These are phyloP conservation scores for Colletotrichum liriopes DNA, from an alignment of 2,329 filamentous ascomycete species.

Conservation along the genomic window DNA sequence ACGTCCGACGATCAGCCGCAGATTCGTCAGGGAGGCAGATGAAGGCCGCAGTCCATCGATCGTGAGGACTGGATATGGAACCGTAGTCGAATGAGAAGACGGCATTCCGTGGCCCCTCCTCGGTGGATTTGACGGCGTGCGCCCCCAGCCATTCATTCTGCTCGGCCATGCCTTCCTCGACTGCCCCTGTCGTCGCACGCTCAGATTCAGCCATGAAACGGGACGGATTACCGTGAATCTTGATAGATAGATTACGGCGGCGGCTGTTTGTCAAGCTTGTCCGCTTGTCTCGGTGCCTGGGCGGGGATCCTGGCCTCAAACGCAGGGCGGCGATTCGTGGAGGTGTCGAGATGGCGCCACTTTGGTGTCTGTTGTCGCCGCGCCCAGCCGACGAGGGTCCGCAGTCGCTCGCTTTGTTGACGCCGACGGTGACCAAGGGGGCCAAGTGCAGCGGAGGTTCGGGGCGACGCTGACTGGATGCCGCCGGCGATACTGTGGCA, in stretches of 20 bases:
- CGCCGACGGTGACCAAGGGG: conserved; percentile 37
- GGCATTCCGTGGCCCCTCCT: conserved; percentile 28
- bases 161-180: conserved; percentile 21
- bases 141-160: conserved; percentile 10
- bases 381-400: conserved; percentile 20
- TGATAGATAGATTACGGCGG: conserved; percentile 36
- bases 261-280: conserved; percentile 33
- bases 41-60: conserved; percentile 18
- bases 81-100: conserved; percentile 25
- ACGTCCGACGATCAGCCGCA: conserved; percentile 25
- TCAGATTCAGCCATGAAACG: conserved; percentile 39
- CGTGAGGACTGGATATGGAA: conserved; percentile 8
- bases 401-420: conserved; percentile 35
- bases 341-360: conserved; percentile 30
- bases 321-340: conserved; percentile 27
- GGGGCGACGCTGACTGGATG: conserved; percentile 17
- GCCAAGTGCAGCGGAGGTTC: conserved; percentile 35
- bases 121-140: conserved; percentile 21
- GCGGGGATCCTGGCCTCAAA: conserved; percentile 25
- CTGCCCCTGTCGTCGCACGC: conserved; percentile 12
- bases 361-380: conserved; percentile 17
- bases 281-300: conserved; percentile 7
- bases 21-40: conserved; percentile 27
- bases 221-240: conserved; percentile 35
- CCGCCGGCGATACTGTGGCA: not conserved